Percentiles rank a stretch among this genome's conserved stretches.
Conservation (phyloP, 2,329 filamentous ascomycete genomes). For the Gyromitra esculenta region DNA sequence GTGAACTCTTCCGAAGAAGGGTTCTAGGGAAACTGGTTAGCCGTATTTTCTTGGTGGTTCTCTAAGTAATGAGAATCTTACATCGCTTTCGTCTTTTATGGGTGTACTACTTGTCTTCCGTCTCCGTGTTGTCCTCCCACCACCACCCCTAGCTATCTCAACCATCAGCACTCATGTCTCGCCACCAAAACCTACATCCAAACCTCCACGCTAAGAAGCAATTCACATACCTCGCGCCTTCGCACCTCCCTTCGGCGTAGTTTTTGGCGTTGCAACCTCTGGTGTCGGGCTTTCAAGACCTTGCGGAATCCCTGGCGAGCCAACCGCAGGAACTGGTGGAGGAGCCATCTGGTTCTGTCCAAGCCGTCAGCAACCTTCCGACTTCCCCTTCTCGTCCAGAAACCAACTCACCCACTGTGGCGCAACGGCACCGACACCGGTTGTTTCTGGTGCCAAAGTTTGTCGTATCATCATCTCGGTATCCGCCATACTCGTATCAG, state of each 20-base stretch:
- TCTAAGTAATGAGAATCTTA: not conserved
- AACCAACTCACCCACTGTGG: conserved; percentile 45
- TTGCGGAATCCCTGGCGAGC: conserved; percentile 6
- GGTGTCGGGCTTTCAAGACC: conserved; percentile 32
- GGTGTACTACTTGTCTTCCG: conserved; percentile 45
- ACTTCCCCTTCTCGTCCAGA: not conserved
- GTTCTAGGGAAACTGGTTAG: conserved; percentile 5
- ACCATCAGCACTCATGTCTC: not conserved
- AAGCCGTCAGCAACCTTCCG: not conserved
- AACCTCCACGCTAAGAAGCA: not conserved
- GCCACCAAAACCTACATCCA: not conserved
- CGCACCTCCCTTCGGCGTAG: conserved; percentile 14
- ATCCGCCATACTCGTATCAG: conserved; percentile 40
- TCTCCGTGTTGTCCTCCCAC: conserved; percentile 35
- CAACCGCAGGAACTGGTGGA: conserved; percentile 36
- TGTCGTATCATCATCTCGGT: conserved; percentile 51
- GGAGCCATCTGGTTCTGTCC: conserved; percentile 50
- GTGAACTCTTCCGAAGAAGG: conserved; percentile 55
- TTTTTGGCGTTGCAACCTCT: conserved; percentile 33
- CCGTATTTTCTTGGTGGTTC: not conserved
- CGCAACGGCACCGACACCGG: not conserved
- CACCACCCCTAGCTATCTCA: conserved; percentile 30
- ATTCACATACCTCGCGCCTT: conserved; percentile 30
- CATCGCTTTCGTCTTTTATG: conserved; percentile 53
- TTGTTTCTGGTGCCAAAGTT: conserved; percentile 40